These are phyloP conservation scores for Sarcodon sp. DNA, from an alignment of 768 basidiomycete species.

Conservation along the genomic window DNA sequence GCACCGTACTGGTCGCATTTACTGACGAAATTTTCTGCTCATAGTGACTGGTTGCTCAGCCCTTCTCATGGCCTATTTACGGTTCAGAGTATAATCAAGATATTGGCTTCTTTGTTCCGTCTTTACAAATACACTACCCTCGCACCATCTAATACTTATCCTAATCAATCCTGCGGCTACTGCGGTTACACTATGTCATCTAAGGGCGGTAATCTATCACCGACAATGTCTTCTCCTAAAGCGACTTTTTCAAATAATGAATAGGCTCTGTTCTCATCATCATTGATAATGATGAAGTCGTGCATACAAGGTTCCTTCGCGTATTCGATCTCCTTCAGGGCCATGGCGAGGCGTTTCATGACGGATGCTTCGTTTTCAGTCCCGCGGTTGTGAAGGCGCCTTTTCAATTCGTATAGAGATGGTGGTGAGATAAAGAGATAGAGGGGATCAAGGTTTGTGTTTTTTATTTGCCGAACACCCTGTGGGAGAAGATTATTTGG, in stretches of 20 bases:
- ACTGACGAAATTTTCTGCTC: not conserved
- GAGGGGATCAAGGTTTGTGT: constrained; percentile 68
- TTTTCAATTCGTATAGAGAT: constrained; percentile 51
- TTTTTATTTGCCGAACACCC: constrained; percentile 90
- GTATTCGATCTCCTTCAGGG: constrained; percentile 71
- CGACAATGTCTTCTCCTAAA: constrained; percentile 43
- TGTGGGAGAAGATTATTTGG: constrained; percentile 17
- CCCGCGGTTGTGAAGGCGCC: constrained; percentile 65
- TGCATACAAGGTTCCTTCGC: constrained; percentile 66
- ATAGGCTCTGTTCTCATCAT: constrained; percentile 78
- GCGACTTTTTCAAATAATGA: constrained; percentile 64
- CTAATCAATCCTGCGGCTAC: not conserved
- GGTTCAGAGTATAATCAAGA: constrained; percentile 37
- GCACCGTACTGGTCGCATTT: not conserved
- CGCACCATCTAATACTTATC: not conserved
- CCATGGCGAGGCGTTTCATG: constrained; percentile 63
- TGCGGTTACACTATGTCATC: constrained; percentile 27
- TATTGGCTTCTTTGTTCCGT: not conserved
- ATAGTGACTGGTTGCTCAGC: constrained; percentile 80
- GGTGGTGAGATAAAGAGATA: constrained; percentile 93
- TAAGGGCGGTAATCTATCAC: constrained; percentile 56
- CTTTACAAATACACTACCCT: not conserved
- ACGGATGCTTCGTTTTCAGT: constrained; percentile 73
- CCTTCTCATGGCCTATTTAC: constrained; percentile 76
- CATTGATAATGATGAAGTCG: constrained; percentile 84